Evolutionary conservation across 768 basidiomycete genomes (phyloP), one percentile per base, ranked within the genome.

Genomic region (Cantharellus cinnabarinus): DNA sequence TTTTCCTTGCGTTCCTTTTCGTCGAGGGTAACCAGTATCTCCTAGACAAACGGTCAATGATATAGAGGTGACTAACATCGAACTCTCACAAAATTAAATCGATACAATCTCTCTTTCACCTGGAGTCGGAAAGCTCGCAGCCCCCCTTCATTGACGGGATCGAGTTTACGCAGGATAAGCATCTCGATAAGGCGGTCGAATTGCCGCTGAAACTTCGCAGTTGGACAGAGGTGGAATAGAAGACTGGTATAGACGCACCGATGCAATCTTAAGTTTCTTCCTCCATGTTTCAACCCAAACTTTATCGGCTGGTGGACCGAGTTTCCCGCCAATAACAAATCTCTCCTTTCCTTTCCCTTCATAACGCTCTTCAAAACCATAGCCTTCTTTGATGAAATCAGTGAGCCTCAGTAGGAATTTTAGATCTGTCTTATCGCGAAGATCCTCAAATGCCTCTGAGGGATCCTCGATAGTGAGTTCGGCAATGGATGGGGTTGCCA

Each of bases 381-480:
- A 83, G 2, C 75, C 86, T 68, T 89, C 85, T 38, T 74, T 70
- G 72, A 85, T 79, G 68, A 93, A 87, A 50, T 71, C 73, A 58
- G 76, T 71, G 62, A 82, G 71, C 0, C 72, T 68, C 10, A 88
- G 74, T 20, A 98, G 74, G 77, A 85, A 85, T 62, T 76, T 72
- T 20, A 98, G 75, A 68, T 99, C 95, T 64, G 85, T 86, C 58
- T 88, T 83, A 71, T 98, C 95, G 41, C 94, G 76, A 50, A 98
- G 76, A 68, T 98, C 95, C 68, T 98, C 94, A 66, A 99, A 97
- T 5, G 89, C 87, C 71, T 99, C 95, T 0, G 90, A 90, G 1
- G 95, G 95, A 68, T 99, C 95, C 71, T 99, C 95, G 29, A 99
- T 87, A 1, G 91, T 95, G 48, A 98, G 72, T 69, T 98, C 94